phyloP scores from a whole-genome alignment of 192 early-diverging fungal genomes.

The Backusella psychrophila region DNA sequence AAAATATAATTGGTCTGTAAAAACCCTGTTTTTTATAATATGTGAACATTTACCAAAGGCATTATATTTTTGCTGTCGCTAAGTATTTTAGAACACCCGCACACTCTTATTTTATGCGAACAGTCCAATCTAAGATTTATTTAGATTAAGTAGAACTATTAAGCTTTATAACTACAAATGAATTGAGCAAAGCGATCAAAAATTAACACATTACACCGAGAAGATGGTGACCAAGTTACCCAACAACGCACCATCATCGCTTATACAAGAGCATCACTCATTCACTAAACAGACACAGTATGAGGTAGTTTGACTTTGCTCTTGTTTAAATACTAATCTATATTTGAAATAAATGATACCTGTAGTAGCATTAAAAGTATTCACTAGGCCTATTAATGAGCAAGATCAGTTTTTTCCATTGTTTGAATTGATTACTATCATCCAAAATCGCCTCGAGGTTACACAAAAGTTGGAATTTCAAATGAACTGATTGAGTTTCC shows the following conservation, averaged over 20 bases:
- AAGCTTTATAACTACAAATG: too few species aligned
- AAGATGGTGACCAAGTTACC: background rate
- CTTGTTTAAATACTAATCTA: background rate
- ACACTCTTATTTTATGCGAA: too few species aligned
- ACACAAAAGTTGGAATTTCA: background rate
- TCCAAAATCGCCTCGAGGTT: background rate
- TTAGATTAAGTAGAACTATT: too few species aligned
- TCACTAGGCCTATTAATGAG: background rate
- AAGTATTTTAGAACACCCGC: too few species aligned
- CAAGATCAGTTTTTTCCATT: background rate
- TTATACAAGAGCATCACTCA: background rate
- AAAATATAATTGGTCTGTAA: background rate
- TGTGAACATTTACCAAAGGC: background rate
- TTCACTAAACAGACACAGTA: background rate
- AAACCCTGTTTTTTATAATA: background rate
- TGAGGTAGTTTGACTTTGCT: background rate
- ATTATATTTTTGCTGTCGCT: too few species aligned
- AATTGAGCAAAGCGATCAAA: background rate
- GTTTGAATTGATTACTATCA: background rate
- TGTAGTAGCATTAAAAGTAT: background rate
- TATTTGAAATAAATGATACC: background rate
- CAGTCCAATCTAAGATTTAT: too few species aligned
- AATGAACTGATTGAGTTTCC: background rate
- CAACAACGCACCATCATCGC: background rate
- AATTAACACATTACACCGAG: background rate